Evolutionary conservation across 2,329 filamentous ascomycete species (phyloP), one percentile per base, ranked within the genome.

Genomic region (Paecilomyces variotii): DNA sequence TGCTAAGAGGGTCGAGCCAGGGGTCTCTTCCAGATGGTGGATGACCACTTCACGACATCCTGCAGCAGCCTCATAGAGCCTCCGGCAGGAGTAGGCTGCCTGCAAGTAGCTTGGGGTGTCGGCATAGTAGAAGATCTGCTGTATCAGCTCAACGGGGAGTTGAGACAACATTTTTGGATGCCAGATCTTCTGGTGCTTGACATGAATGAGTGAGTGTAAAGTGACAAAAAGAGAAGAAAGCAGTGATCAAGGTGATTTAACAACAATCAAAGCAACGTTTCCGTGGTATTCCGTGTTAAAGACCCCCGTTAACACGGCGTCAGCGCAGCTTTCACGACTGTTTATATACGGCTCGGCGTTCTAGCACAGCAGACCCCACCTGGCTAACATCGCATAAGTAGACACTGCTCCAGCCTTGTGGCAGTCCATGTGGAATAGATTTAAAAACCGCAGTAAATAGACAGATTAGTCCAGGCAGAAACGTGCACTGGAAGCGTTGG

Each of bases 61-160:
- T 1, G 65, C 68, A 7, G 74, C 74, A 52, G 76, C 66, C 6
- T 64, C 59, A 61, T 72, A 70, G 11, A 78, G 63, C 45, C 64
- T 62, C n/a, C 63, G 71, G 60, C 73, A 76, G 45, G 71, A 65
- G 19, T 70, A 67, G 14, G 73, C 71, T 5, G 69, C 62, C 58
- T 78, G 73, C 52, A 78, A 59, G 58, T 73, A 78, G 27, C 68
- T 66, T 24, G 71, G 63, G 5, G 72, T 71, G 3, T 67, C 70
- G 55, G 68, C 69, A 50, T 67, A 61, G 35, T 67, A 62, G 27
- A 78, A 63, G 52, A 78, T 62, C 34, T 72, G 68, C 59, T 74
- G 71, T 26, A 78, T 67, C 34, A 78, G 63, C 64, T 78, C 74
- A 26, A 66, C 59, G 6, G 76, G 75, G n/a, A 78, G 66, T 34